Conservation (phyloP, 2,329 filamentous ascomycete genomes). For the Arthrobotrys pseudoclavata region DNA sequence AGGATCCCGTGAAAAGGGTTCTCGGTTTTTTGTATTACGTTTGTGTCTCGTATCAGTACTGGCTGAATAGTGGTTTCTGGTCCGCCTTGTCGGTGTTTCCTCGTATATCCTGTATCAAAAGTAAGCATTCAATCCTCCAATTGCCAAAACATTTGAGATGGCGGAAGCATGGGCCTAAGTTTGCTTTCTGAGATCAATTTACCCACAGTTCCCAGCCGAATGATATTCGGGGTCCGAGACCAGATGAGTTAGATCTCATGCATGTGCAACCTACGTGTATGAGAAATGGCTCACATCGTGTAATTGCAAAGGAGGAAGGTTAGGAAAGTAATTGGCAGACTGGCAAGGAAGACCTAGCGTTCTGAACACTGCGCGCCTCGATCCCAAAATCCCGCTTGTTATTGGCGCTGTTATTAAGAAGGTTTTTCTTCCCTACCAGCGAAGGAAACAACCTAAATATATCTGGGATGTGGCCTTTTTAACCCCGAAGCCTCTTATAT, state of each 20-base stretch:
- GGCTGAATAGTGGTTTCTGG: not conserved
- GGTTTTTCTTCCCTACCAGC: not conserved
- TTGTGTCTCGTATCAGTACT: not conserved
- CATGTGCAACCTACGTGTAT: conserved; percentile 1
- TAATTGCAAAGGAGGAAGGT: conserved; percentile 18
- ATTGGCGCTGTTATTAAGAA: conserved; percentile 1
- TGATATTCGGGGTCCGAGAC: not conserved
- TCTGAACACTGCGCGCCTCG: conserved; percentile 4
- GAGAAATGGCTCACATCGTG: conserved; percentile 6
- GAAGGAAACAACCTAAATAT: conserved; percentile 15
- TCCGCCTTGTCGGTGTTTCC: too few relatives aligned
- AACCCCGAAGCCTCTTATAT: not conserved
- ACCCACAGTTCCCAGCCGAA: conserved; percentile 1
- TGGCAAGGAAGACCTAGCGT: conserved; percentile 4
- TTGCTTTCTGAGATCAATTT: conserved; percentile 3
- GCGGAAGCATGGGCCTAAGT: not conserved
- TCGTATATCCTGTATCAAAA: not conserved
- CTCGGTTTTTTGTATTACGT: not conserved
- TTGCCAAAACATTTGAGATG: not conserved
- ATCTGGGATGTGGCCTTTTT: not conserved
- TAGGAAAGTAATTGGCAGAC: not conserved
- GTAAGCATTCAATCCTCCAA: not conserved
- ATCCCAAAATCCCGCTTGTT: not conserved
- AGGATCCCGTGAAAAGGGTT: not conserved
- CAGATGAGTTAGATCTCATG: conserved; percentile 1